A percentile compares a stretch with the other conserved stretches of the same genome.
Evolutionary conservation across 768 basidiomycete species (phyloP).

Genomic region (Rhodotorula kratochvilovae): DNA sequence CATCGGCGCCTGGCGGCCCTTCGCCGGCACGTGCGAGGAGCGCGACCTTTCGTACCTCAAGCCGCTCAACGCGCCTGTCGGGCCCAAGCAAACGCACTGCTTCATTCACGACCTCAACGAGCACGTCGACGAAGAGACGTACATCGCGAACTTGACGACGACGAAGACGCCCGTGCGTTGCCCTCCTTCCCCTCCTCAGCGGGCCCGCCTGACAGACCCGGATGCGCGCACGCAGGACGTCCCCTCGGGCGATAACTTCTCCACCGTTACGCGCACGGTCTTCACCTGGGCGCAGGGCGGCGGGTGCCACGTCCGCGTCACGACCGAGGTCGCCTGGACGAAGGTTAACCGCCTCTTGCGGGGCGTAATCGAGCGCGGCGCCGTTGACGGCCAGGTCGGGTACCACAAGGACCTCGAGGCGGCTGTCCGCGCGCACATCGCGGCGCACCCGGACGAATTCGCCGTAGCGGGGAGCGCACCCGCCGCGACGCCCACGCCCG

Average conservation of each 20-base stretch:
- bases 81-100: conserved; percentile 80
- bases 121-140: conserved; percentile 72
- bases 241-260: conserved; percentile 83
- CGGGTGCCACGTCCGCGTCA: conserved; percentile 72
- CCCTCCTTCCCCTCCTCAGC: not conserved
- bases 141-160: conserved; percentile 73
- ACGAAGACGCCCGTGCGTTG: conserved; percentile 63
- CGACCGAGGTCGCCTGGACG: conserved; percentile 89
- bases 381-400: conserved; percentile 79
- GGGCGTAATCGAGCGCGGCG: conserved; percentile 76
- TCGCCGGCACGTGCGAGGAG: conserved; percentile 52
- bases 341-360: conserved; percentile 71
- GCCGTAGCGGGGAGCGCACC: not conserved
- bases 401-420: conserved; percentile 78
- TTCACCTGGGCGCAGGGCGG: conserved; percentile 82
- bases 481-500: not conserved
- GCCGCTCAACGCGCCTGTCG: conserved; percentile 75
- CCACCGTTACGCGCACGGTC: conserved; percentile 86
- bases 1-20: conserved; percentile 73
- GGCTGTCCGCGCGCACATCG: conserved; percentile 78
- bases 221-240: conserved; percentile 56
- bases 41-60: conserved; percentile 92
- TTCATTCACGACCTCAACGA: conserved; percentile 79
- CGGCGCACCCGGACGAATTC: conserved; percentile 46
- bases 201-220: too few species aligned